A percentile compares a stretch with the other conserved stretches of the same genome.
Evolutionary conservation across 2,329 filamentous ascomycete genomes (phyloP).

Genomic region (Zarea fungicola): DNA sequence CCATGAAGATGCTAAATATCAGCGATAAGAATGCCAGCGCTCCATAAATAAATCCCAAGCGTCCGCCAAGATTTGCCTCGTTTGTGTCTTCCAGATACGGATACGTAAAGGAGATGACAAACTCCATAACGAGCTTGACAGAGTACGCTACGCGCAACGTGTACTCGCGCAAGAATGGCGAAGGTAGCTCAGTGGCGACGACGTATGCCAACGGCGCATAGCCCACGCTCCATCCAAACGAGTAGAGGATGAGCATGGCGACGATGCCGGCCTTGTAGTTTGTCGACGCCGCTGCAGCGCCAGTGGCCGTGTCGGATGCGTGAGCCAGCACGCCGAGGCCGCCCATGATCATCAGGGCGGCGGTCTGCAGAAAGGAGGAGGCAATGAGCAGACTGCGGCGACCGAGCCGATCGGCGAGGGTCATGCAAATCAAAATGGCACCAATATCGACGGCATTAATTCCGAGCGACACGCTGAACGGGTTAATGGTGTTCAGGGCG

Average conservation of each 20-base stretch:
- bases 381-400: conserved; percentile 21
- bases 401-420: conserved; percentile 19
- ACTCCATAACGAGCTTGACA: conserved; percentile 2
- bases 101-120: conserved; percentile 1
- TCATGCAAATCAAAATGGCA: conserved; percentile 15
- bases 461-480: conserved; percentile 22
- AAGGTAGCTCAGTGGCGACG: conserved; percentile 29
- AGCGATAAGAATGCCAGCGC: not conserved
- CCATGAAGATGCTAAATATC: not conserved
- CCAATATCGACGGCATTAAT: conserved; percentile 18
- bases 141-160: not conserved
- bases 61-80: not conserved
- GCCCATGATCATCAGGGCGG: conserved; percentile 30
- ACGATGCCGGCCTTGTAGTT: conserved; percentile 25
- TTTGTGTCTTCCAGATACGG: not conserved
- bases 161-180: conserved; percentile 12
- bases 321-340: conserved; percentile 25
- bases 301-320: conserved; percentile 9
- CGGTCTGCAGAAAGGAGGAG: conserved; percentile 24
- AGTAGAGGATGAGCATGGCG: conserved; percentile 27
- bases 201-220: conserved; percentile 33
- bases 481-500: conserved; percentile 23
- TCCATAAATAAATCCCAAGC: not conserved
- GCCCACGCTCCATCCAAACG: conserved; percentile 25
- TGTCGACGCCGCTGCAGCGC: not conserved